These are phyloP conservation scores for Casaregolazyma suthepensis DNA, from an alignment of 1,139 yeast genomes.

Conservation along the genomic window DNA sequence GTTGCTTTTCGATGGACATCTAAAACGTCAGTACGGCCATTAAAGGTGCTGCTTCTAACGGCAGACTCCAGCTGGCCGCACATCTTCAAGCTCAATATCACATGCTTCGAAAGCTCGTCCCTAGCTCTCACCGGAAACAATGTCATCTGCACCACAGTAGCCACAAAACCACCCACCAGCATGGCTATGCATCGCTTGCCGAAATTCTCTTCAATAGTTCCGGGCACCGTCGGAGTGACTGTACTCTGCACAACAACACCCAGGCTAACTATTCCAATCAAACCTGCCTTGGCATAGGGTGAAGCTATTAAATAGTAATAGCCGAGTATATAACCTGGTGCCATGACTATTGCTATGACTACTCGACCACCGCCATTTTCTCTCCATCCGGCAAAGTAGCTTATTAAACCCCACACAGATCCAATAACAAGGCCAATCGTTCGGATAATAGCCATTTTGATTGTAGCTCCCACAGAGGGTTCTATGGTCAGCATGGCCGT, in stretches of 20 bases:
- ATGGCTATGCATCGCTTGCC: constrained; percentile 46
- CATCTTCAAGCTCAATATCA: constrained; percentile 37
- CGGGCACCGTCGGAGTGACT: constrained; percentile 36
- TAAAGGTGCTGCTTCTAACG: constrained; percentile 25
- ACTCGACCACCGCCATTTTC: constrained; percentile 35
- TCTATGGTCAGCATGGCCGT: constrained; percentile 45
- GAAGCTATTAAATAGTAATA: constrained; percentile 40
- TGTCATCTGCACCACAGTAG: constrained; percentile 39
- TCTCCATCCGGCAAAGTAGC: constrained; percentile 37
- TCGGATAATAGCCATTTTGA: constrained; percentile 41
- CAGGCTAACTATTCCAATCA: constrained; percentile 43
- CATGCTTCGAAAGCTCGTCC: constrained; percentile 38
- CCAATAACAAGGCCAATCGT: constrained; percentile 43
- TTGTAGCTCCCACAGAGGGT: constrained; percentile 47
- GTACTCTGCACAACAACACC: constrained; percentile 42
- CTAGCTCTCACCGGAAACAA: constrained; percentile 46
- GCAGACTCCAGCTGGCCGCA: constrained; percentile 31
- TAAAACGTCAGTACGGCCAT: neutral
- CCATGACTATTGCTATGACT: constrained; percentile 39
- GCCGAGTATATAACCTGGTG: constrained; percentile 41
- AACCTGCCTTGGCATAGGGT: constrained; percentile 46
- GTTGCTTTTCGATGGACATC: neutral
- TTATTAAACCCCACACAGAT: constrained; percentile 44
- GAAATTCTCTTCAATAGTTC: constrained; percentile 40
- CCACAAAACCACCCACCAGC: constrained; percentile 45